Evolutionary conservation across 2,329 filamentous ascomycete genomes (phyloP).

Genomic region (Bipolaris cookei): DNA sequence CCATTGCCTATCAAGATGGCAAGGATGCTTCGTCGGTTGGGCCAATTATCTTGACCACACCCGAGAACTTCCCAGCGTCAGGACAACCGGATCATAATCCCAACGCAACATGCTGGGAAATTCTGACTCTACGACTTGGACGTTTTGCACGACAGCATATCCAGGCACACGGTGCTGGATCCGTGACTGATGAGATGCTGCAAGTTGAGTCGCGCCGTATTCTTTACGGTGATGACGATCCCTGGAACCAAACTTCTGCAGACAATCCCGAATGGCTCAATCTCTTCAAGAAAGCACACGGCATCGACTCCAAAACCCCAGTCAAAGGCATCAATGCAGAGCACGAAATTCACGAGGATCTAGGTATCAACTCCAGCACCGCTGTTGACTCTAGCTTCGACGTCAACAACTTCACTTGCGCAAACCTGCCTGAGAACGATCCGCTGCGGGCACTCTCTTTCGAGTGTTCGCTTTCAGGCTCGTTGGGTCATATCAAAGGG

Average conservation of each 20-base stretch:
- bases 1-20: conserved; percentile 25
- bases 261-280: conserved; percentile 55
- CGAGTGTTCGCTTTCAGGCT: conserved; percentile 40
- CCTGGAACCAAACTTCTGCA: conserved; percentile 54
- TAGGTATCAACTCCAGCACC: conserved; percentile 34
- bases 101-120: conserved; percentile 57
- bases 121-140: conserved; percentile 56
- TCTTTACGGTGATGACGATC: conserved; percentile 57
- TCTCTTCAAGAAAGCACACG: conserved; percentile 58
- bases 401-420: conserved; percentile 32
- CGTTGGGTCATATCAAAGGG: conserved; percentile 17
- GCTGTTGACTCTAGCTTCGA: conserved; percentile 41
- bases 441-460: conserved; percentile 25
- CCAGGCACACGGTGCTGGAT: conserved; percentile 43
- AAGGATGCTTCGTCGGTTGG: conserved; percentile 21
- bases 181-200: conserved; percentile 57
- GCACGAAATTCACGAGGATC: conserved; percentile 45
- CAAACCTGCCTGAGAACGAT: conserved; percentile 15
- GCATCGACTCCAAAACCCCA: conserved; percentile 36
- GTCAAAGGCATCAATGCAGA: conserved; percentile 17
- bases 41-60: conserved; percentile 28
- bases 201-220: conserved; percentile 57
- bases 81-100: conserved; percentile 18
- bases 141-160: conserved; percentile 52
- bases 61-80: conserved; percentile 21